phyloP scores from a whole-genome alignment of 768 basidiomycete genomes.

The Boletus sp. region DNA sequence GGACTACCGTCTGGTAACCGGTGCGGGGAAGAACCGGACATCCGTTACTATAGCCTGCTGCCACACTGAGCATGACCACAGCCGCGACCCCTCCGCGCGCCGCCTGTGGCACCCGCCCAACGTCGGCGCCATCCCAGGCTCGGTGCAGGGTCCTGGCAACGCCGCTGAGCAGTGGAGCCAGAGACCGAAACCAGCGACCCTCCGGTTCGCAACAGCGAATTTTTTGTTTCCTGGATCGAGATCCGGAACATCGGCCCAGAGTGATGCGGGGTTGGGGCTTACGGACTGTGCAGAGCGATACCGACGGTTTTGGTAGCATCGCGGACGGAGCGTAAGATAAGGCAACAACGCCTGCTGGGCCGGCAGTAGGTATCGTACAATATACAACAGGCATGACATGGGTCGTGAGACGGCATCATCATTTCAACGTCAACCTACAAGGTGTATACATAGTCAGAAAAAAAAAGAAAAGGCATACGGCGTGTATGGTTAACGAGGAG shows the following conservation, averaged over 20 bases:
- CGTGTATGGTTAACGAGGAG: conserved; percentile 5
- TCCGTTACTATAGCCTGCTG: not conserved
- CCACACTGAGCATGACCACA: not conserved
- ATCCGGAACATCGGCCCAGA: conserved; percentile 27
- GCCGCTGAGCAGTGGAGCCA: conserved; percentile 29
- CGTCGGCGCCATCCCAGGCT: conserved; percentile 11
- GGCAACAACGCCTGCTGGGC: conserved; percentile 24
- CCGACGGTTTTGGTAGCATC: conserved; percentile 5
- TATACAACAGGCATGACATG: conserved; percentile 24
- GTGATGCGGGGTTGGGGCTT: conserved; percentile 24
- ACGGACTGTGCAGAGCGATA: conserved; percentile 7
- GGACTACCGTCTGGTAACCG: not conserved
- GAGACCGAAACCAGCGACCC: conserved; percentile 22
- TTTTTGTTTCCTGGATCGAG: conserved; percentile 24
- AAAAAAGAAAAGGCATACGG: conserved; percentile 14
- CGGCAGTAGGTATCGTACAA: conserved; percentile 33
- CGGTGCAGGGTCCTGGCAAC: conserved; percentile 24
- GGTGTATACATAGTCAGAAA: conserved; percentile 21
- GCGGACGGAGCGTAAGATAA: not conserved
- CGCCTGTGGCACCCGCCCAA: conserved; percentile 8
- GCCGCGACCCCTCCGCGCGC: conserved; percentile 28
- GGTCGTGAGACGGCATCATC: conserved; percentile 19
- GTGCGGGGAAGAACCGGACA: not conserved
- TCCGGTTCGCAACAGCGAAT: conserved; percentile 30
- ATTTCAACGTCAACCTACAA: conserved; percentile 28